Evolutionary conservation across 331 rosid genomes (phyloP).

Genomic region (Phaseolus coccineus): DNA sequence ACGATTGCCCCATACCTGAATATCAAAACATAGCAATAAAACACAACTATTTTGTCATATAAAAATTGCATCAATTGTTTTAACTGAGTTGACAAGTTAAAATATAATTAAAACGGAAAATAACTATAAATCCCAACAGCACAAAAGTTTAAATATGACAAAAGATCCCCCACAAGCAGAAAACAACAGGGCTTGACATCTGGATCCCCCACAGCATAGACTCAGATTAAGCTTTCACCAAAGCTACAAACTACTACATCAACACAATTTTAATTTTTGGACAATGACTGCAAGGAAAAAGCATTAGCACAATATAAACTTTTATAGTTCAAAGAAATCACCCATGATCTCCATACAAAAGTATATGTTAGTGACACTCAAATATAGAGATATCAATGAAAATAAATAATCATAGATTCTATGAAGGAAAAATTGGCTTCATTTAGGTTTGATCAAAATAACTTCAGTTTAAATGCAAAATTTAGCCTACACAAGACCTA

Average conservation of each 20-base stretch:
- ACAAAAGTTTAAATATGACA: constrained; percentile 17
- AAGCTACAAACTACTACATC: background rate
- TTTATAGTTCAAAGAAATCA: background rate
- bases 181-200: background rate
- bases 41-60: constrained; percentile 13
- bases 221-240: background rate
- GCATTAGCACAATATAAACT: background rate
- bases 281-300: background rate
- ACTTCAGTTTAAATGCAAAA: too few species aligned
- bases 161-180: background rate
- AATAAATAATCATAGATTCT: background rate
- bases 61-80: constrained; percentile 21
- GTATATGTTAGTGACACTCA: constrained; percentile 1
- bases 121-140: background rate
- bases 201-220: background rate
- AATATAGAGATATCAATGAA: background rate
- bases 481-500: too few species aligned
- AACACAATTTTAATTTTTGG: background rate
- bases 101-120: constrained; percentile 3
- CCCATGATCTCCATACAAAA: background rate
- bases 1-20: constrained; percentile 93
- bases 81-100: constrained; percentile 9
- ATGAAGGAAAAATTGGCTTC: background rate
- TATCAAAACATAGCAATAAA: constrained; percentile 41
- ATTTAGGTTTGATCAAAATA: constrained; percentile 5